Conservation (phyloP, 371 early-diverging fungal species). For the Circinella minor region DNA sequence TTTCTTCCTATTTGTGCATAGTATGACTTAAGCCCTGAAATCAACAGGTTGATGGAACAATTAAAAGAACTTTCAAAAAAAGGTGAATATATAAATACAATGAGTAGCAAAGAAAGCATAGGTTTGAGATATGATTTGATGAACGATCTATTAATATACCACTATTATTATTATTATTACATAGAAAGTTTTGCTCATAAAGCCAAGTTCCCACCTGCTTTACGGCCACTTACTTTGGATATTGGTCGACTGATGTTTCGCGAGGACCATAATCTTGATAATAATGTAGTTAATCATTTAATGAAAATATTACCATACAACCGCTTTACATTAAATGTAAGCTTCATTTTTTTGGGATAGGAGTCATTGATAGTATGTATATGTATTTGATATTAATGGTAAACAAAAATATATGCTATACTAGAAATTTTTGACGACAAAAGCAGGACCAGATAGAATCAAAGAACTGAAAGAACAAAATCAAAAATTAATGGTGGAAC, state of each 20-base stretch:
- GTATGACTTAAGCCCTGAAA: conserved; percentile 37
- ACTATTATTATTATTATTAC: too few species aligned
- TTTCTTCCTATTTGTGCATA: not conserved
- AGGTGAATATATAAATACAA: conserved; percentile 12
- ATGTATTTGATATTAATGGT: too few species aligned
- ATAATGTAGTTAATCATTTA: conserved; percentile 46
- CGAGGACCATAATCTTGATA: conserved; percentile 41
- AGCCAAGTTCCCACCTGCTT: conserved; percentile 47
- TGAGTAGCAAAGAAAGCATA: too few species aligned
- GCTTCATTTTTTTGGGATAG: not conserved
- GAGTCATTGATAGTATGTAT: not conserved
- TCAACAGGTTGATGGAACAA: conserved; percentile 31
- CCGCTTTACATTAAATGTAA: conserved; percentile 55
- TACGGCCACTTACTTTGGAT: conserved; percentile 50
- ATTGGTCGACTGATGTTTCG: conserved; percentile 47
- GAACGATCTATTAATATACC: not conserved
- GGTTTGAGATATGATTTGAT: too few species aligned
- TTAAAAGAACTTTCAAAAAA: conserved; percentile 22
- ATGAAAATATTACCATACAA: conserved; percentile 59
- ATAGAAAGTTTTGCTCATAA: conserved; percentile 45
- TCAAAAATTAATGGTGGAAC: conserved; percentile 28
- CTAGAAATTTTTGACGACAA: conserved; percentile 50
- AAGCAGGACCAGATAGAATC: conserved; percentile 40
- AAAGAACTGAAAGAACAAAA: conserved; percentile 46
- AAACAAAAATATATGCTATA: too few species aligned